These are phyloP conservation scores for Ceratobasidium sp. DNA, from an alignment of 1,284 basidiomycete genomes.

Conservation along the genomic window DNA sequence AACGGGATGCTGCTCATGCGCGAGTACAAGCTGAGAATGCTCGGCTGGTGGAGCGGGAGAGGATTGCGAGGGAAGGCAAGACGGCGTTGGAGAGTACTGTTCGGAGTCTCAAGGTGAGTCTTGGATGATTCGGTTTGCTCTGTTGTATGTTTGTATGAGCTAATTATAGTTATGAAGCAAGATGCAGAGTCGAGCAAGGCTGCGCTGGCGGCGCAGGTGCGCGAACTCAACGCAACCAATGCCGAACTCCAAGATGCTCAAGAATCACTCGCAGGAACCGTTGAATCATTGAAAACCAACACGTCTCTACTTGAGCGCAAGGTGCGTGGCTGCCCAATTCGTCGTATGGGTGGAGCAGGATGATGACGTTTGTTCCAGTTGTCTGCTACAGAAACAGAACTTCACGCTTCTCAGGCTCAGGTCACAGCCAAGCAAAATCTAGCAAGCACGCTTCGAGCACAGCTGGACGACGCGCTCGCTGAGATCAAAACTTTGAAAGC, in stretches of 20 bases:
- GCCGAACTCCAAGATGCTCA: constrained; percentile 59
- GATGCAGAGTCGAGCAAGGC: constrained; percentile 66
- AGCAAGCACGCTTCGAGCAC: neutral
- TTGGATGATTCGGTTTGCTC: constrained; percentile 66
- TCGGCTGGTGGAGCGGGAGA: constrained; percentile 24
- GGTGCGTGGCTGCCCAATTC: neutral
- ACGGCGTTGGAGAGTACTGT: constrained; percentile 68
- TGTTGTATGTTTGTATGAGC: constrained; percentile 57
- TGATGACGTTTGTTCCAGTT: neutral
- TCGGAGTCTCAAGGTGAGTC: constrained; percentile 62
- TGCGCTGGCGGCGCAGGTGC: constrained; percentile 67
- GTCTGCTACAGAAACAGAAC: constrained; percentile 18
- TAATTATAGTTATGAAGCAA: constrained; percentile 59
- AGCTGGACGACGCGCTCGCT: neutral
- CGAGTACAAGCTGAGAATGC: constrained; percentile 27
- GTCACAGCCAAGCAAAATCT: constrained; percentile 20
- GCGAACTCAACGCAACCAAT: constrained; percentile 55
- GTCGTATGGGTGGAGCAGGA: neutral
- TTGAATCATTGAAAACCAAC: constrained; percentile 16
- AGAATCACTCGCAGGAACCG: constrained; percentile 54
- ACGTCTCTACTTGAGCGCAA: constrained; percentile 14
- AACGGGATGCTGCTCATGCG: constrained; percentile 6
- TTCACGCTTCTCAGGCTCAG: constrained; percentile 18
- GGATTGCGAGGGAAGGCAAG: constrained; percentile 49
- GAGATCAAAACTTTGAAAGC: constrained; percentile 13